Base-by-base conservation (phyloP, 129 eudicot species). In the sunflower (Helianthus annuus) region DNA sequence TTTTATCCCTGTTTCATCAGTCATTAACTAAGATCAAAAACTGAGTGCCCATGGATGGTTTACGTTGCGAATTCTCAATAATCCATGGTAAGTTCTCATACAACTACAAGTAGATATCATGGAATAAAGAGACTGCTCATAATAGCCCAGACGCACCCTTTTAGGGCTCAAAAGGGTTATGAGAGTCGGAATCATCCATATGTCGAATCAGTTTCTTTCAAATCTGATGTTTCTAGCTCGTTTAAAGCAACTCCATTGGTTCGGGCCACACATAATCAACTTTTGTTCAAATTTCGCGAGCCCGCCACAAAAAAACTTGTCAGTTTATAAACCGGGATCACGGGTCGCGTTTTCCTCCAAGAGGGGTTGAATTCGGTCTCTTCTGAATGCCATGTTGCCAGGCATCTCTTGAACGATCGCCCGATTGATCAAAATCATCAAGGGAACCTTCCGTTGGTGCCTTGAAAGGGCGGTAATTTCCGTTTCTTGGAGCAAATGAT, bases 361-460 rank as follows among this genome's bases (percentile, higher is more conserved):
- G 80, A n/a, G 84, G 83, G 44, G 81, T 67, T 22, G 79, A 70
- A 75, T 60, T 83, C 49, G 84, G 90, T 85, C 68, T 82, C 79
- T 78, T 85, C 79, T 83, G 90, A 72, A 83, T 69, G 48, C 96
- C 92, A 64, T 83, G 74, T 79, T 86, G 97, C 96, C 90, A 90
- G 3, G 87, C 84, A 73, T 80, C 91, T 63, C 96, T 77, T 5
- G 95, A 85, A 60, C 64, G 76, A 54, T 77, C 81, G 62, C 71
- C 65, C 1, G 76, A 77, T 42, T 84, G 87, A 85, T 84, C 86
- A 74, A 81, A 82, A 78, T 85, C 85, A 76, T 81, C 93, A 70
- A 79, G 81, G 3, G 86, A 78, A 49, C 68, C 80, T 60, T 85
- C 90, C 52, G 52, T 27, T 14, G 84, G 81, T 14, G 79, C 81